Evolutionary conservation across 345 rosid species (phyloP), one percentile per base, ranked within the genome.

Genomic region (Clarkia xantiana): DNA sequence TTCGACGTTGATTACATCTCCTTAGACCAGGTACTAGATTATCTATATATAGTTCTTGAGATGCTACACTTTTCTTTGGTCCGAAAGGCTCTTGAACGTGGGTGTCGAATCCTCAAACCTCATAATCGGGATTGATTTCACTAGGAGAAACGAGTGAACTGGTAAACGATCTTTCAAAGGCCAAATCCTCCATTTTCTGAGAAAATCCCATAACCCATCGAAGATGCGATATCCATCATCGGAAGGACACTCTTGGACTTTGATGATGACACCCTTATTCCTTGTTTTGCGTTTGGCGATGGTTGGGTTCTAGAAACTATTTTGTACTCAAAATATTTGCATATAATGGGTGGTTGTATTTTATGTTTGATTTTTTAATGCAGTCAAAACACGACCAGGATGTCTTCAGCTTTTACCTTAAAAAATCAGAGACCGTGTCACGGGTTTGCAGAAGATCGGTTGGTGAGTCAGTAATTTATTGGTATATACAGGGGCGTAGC

Each of bases 41-140:
- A 6, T 23, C n/a, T n/a, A n/a, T n/a, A n/a, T n/a, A n/a, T n/a
- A n/a, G n/a, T n/a, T n/a, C n/a, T n/a, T n/a, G n/a, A n/a, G n/a
- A n/a, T n/a, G n/a, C n/a, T n/a, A n/a, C n/a, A n/a, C 6, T 23
- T 3, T 23, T n/a, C 40, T 56, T 59, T 81, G 90, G 94, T 81
- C 54, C 77, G 77, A 39, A 56, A 56, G 47, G 87, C 90, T 53
- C 72, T 84, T 41, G 71, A 74, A 77, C 57, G 74, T 84, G 53
- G 87, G 87, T 39, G 70, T 79, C 59, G 88, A 83, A 67, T 83
- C 94, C 47, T 83, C 94, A 18, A 83, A 83, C 62, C 74, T 83
- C 59, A 77, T 83, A 11, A 63, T 80, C 10, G 88, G 88, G 6
- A 74, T 80, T 56, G 88, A 80, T 61, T 77, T 83, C 55, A 80